Evolutionary conservation across 805 yeast genomes (phyloP).

Genomic region (Torulaspora microellipsoides): DNA sequence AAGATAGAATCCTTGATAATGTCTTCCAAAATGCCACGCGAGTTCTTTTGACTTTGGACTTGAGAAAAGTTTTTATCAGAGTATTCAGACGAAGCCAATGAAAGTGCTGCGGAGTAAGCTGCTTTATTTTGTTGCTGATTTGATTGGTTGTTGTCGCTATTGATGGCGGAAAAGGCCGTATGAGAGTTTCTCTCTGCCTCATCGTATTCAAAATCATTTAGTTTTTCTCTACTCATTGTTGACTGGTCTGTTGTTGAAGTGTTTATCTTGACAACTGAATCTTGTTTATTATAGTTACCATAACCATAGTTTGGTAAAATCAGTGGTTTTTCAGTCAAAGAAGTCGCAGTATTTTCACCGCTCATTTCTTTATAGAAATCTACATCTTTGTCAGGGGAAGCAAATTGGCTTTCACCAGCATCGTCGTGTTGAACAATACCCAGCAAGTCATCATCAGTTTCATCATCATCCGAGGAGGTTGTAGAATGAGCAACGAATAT

Average conservation of each 20-base stretch:
- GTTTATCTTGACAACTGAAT: constrained; percentile 9
- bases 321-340: constrained; percentile 9
- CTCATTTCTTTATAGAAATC: constrained; percentile 6
- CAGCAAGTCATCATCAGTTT: constrained; percentile 21
- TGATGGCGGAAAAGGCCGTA: constrained; percentile 24
- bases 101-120: constrained; percentile 13
- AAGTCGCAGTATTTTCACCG: constrained; percentile 5
- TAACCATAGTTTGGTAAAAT: constrained; percentile 8
- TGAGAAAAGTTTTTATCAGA: constrained; percentile 17
- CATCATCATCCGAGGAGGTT: constrained; percentile 19
- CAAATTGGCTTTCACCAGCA: constrained; percentile 6
- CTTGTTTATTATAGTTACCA: constrained; percentile 8
- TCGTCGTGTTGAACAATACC: constrained; percentile 8
- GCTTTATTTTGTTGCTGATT: background rate
- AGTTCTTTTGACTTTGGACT: constrained; percentile 9
- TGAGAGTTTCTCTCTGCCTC: constrained; percentile 10
- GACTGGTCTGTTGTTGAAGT: constrained; percentile 14
- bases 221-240: constrained; percentile 7
- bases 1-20: constrained; percentile 21
- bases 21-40: constrained; percentile 23
- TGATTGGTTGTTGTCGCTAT: constrained; percentile 8
- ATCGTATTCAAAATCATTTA: constrained; percentile 2
- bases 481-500: constrained; percentile 39
- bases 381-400: constrained; percentile 2
- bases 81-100: constrained; percentile 23